phyloP scores from a whole-genome alignment of 257 asterid genomes.

The Lavandula angustifolia region DNA sequence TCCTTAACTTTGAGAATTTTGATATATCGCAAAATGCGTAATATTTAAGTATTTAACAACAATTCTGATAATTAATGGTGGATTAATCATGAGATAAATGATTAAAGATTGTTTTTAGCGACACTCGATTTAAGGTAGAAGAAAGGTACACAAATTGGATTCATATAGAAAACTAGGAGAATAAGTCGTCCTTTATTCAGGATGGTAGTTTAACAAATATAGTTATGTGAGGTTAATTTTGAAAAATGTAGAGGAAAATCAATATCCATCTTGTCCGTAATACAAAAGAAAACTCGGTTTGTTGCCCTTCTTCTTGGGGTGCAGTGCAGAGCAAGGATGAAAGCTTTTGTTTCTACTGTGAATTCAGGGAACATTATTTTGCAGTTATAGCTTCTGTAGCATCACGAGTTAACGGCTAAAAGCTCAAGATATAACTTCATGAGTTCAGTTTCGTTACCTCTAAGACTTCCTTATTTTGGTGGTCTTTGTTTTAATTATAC shows the following conservation, averaged over 20 bases:
- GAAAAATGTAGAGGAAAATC: too few relatives aligned
- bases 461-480: constrained; percentile 21
- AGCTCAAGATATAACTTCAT: constrained; percentile 1
- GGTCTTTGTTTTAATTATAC: constrained; percentile 22
- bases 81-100: not conserved
- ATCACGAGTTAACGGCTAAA: constrained; percentile 2
- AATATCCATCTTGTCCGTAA: too few relatives aligned
- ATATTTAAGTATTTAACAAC: too few relatives aligned
- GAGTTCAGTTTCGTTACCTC: not conserved
- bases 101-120: not conserved
- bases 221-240: too few relatives aligned
- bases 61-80: not conserved
- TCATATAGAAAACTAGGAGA: too few relatives aligned
- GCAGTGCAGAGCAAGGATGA: constrained; percentile 12
- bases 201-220: too few relatives aligned
- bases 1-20: too few relatives aligned
- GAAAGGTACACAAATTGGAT: not conserved
- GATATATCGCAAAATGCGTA: not conserved
- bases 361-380: constrained; percentile 5
- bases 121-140: not conserved
- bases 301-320: not conserved
- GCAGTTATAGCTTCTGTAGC: constrained; percentile 18
- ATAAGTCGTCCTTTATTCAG: too few relatives aligned
- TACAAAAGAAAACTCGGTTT: too few relatives aligned
- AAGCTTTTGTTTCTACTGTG: not conserved